Percentiles rank a stretch among this genome's conserved stretches.
These are phyloP conservation scores for Ascochyta fabae DNA, from an alignment of 2,329 filamentous ascomycete genomes.

Conservation along the genomic window DNA sequence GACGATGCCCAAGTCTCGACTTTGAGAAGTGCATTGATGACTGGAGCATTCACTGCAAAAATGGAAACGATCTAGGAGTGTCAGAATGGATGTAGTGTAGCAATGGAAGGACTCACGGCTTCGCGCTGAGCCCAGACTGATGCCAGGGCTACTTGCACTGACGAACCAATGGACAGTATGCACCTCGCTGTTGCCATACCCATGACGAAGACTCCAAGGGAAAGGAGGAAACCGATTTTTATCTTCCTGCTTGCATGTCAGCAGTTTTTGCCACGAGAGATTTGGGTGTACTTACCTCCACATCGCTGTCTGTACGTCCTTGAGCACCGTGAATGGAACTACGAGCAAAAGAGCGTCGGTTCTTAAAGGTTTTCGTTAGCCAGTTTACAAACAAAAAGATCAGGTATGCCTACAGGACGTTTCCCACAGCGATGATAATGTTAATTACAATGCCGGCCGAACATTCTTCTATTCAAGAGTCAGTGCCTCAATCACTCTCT, in stretches of 20 bases:
- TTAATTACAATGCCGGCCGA: not conserved
- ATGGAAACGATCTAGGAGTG: not conserved
- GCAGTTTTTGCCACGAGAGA: not conserved
- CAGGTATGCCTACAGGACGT: not conserved
- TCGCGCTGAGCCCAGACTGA: conserved; percentile 6
- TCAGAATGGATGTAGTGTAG: not conserved
- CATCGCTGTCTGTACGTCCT: not conserved
- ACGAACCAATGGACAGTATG: not conserved
- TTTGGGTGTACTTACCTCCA: not conserved
- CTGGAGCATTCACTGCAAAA: not conserved
- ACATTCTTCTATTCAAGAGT: not conserved
- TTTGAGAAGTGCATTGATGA: not conserved
- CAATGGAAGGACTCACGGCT: not conserved
- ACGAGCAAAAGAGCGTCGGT: not conserved
- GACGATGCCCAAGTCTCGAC: not conserved
- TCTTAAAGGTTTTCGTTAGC: not conserved
- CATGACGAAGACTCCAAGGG: conserved; percentile 7
- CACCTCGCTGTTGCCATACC: conserved; percentile 7
- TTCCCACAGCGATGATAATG: not conserved
- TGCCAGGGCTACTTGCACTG: conserved; percentile 2
- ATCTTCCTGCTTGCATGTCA: not conserved
- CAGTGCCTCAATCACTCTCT: not conserved
- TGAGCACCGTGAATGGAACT: not conserved
- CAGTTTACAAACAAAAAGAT: too few species aligned
- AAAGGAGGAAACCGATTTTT: conserved; percentile 3